Conservation (phyloP, 371 early-diverging fungal species). For the Modicella reniformis region DNA sequence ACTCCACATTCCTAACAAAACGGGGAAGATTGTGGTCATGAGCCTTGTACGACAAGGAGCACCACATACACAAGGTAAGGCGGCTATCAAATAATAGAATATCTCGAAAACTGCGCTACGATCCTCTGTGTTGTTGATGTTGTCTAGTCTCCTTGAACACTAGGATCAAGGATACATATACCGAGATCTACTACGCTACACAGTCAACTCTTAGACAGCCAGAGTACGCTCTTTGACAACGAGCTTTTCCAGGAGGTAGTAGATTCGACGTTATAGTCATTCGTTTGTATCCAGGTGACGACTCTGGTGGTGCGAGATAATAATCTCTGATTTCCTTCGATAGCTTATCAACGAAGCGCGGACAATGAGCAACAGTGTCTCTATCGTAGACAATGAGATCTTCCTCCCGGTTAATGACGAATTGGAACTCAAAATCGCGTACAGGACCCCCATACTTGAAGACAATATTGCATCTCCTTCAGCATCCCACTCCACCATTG, state of each 20-base stretch:
- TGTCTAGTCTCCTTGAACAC: no score
- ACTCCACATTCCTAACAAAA: conserved; percentile 42
- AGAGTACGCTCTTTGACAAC: conserved; percentile 66
- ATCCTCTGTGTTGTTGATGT: no score
- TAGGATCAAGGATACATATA: conserved; percentile 9
- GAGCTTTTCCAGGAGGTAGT: conserved; percentile 65
- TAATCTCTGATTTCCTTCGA: background rate
- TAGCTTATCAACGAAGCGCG: conserved; percentile 69
- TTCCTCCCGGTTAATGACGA: conserved; percentile 66
- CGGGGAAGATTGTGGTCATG: conserved; percentile 35
- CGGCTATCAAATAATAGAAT: no score
- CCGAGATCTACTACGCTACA: conserved; percentile 15
- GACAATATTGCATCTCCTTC: background rate
- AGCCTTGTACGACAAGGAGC: conserved; percentile 40
- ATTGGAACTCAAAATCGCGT: conserved; percentile 58
- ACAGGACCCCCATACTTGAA: conserved; percentile 22
- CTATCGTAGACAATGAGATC: conserved; percentile 64
- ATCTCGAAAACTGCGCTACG: no score
- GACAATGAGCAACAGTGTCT: conserved; percentile 58
- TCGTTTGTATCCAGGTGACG: background rate
- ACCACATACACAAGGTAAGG: conserved; percentile 29
- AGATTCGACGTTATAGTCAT: background rate
- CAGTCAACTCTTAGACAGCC: conserved; percentile 59
- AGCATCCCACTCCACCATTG: background rate
- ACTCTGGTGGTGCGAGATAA: no score